Evolutionary conservation across 352 stramenopile species (phyloP).

Genomic region (Pythium brachiatum): DNA sequence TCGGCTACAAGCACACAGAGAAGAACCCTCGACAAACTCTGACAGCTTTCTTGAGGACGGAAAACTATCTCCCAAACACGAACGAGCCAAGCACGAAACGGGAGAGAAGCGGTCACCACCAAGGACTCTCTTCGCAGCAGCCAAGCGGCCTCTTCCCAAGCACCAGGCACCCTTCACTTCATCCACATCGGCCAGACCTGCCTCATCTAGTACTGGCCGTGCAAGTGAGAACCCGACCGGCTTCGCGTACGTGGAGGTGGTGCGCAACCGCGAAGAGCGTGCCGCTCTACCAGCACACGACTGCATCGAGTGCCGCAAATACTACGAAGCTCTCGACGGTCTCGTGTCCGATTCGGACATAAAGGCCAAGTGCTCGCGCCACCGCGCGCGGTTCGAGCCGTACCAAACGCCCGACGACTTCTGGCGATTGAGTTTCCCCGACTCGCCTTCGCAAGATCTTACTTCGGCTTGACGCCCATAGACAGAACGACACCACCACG

Average conservation of each 20-base stretch:
- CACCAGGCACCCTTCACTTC: neutral
- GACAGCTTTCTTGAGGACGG: constrained; percentile 9
- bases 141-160: neutral
- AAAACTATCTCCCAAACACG: neutral
- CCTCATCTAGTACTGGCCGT: neutral
- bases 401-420: constrained; percentile 86
- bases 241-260: constrained; percentile 70
- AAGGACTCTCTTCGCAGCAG: neutral
- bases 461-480: neutral
- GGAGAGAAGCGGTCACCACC: neutral
- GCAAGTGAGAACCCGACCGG: constrained; percentile 23
- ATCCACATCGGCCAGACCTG: neutral
- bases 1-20: neutral
- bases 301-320: constrained; percentile 74
- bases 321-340: constrained; percentile 69
- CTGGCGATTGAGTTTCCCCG: constrained; percentile 80
- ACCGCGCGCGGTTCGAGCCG: constrained; percentile 67
- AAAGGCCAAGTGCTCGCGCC: constrained; percentile 65
- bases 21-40: neutral
- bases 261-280: constrained; percentile 66
- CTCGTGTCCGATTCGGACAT: constrained; percentile 35
- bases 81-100: neutral
- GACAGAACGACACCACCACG: no score
- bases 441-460: constrained; percentile 33
- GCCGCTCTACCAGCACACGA: constrained; percentile 58